Conservation (phyloP, 2,329 filamentous ascomycete genomes). For the Pseudocercospora eumusae region DNA sequence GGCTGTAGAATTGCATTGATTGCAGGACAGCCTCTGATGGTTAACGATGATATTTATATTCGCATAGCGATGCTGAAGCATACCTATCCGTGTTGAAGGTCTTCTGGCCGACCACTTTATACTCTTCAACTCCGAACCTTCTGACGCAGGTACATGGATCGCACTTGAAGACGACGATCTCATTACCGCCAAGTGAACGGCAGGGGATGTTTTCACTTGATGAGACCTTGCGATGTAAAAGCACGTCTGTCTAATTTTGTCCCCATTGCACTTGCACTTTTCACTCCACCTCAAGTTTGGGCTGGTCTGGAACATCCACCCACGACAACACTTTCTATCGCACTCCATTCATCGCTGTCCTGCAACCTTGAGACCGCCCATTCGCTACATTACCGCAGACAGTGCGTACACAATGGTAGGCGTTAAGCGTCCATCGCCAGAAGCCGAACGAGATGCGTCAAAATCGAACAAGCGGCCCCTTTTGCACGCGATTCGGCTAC, state of each 20-base stretch:
- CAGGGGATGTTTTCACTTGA: too few species aligned
- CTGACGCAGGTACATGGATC: background rate
- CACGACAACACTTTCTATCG: background rate
- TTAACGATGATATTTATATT: background rate
- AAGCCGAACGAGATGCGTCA: background rate
- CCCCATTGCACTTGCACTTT: too few species aligned
- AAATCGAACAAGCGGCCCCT: background rate
- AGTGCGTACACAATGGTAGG: background rate
- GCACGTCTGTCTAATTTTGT: too few species aligned
- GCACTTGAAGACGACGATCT: background rate
- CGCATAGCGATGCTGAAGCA: slow-evolving; percentile 1
- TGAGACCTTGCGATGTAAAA: too few species aligned
- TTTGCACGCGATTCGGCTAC: background rate
- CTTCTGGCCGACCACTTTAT: slow-evolving; percentile 48
- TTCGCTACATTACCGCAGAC: background rate
- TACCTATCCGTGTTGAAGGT: background rate
- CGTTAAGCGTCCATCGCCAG: background rate
- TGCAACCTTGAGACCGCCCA: background rate
- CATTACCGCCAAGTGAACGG: too few species aligned
- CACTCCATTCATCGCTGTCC: background rate
- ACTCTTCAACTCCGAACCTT: background rate
- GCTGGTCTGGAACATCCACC: background rate
- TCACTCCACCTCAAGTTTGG: too few species aligned
- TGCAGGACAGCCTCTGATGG: background rate
- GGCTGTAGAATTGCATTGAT: slow-evolving; percentile 9